A percentile compares a stretch with the other conserved stretches of the same genome.
Evolutionary conservation across 2,329 filamentous ascomycete species (phyloP).

Genomic region (Didymella pinodella): DNA sequence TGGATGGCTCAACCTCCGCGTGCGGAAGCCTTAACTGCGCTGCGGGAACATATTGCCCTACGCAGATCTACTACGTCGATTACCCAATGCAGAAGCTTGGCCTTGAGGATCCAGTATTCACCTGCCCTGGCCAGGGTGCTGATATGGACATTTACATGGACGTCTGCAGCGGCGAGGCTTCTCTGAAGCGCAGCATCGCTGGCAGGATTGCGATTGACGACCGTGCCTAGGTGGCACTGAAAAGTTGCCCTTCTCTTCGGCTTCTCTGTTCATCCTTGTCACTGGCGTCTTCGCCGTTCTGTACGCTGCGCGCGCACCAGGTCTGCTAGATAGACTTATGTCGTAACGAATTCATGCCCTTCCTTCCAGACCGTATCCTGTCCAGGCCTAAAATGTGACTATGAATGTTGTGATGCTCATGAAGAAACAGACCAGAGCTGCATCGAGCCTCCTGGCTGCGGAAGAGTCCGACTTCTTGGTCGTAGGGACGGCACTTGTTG

Average conservation of each 20-base stretch:
- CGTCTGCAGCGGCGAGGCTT: conserved; percentile 28
- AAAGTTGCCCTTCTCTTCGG: background rate
- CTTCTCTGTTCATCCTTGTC: background rate
- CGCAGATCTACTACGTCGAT: conserved; percentile 38
- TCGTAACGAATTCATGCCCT: background rate
- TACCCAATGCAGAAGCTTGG: conserved; percentile 31
- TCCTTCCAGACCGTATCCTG: background rate
- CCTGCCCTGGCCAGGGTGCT: conserved; percentile 27
- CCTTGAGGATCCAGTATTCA: conserved; percentile 36
- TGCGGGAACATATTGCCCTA: conserved; percentile 35
- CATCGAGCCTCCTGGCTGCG: background rate
- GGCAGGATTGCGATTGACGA: conserved; percentile 20
- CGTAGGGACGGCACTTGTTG: background rate
- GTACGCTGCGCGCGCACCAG: background rate
- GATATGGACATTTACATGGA: conserved; percentile 35
- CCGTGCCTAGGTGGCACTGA: conserved; percentile 6
- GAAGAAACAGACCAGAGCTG: background rate
- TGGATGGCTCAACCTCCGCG: conserved; percentile 23
- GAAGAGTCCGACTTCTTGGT: conserved; percentile 5
- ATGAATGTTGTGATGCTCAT: background rate
- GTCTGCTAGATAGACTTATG: background rate
- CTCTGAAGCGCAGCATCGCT: conserved; percentile 38
- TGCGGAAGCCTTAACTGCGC: conserved; percentile 29
- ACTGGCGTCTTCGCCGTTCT: background rate
- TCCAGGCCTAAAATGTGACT: background rate